phyloP scores from a whole-genome alignment of 768 basidiomycete genomes.

The Boletus insuetus region DNA sequence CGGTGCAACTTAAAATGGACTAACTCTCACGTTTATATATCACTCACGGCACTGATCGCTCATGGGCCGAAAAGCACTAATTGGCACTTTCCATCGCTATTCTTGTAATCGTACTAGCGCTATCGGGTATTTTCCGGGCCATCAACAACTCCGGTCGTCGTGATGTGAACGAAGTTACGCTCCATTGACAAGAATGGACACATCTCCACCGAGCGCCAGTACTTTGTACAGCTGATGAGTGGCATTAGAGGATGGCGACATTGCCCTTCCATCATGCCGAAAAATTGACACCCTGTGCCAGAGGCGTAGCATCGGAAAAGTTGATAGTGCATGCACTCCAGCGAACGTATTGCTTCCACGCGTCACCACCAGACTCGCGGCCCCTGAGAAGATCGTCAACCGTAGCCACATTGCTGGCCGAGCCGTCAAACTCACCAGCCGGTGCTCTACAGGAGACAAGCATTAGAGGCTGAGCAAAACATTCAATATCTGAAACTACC shows the following conservation, averaged over 20 bases:
- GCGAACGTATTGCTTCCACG: constrained; percentile 97
- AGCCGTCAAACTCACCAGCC: constrained; percentile 58
- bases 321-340: constrained; percentile 94
- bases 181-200: constrained; percentile 11
- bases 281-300: constrained; percentile 94
- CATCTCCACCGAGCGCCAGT: constrained; percentile 6
- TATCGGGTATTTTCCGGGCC: constrained; percentile 10
- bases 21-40: constrained; percentile 35
- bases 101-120: constrained; percentile 21
- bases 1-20: constrained; percentile 25
- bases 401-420: constrained; percentile 12
- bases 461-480: constrained; percentile 10
- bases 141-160: constrained; percentile 16
- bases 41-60: constrained; percentile 35
- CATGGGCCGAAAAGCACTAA: constrained; percentile 15
- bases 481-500: constrained; percentile 16
- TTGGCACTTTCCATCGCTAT: constrained; percentile 14
- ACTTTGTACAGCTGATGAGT: constrained; percentile 9
- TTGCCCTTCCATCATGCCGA: constrained; percentile 35
- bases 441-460: constrained; percentile 54
- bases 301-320: constrained; percentile 82
- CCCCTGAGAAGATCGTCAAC: constrained; percentile 54
- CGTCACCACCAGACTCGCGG: constrained; percentile 94
- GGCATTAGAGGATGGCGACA: not conserved
- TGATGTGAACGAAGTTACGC: constrained; percentile 27